These are phyloP conservation scores for Isabelozyma rhagii DNA, from an alignment of 805 yeast genomes.

Conservation along the genomic window DNA sequence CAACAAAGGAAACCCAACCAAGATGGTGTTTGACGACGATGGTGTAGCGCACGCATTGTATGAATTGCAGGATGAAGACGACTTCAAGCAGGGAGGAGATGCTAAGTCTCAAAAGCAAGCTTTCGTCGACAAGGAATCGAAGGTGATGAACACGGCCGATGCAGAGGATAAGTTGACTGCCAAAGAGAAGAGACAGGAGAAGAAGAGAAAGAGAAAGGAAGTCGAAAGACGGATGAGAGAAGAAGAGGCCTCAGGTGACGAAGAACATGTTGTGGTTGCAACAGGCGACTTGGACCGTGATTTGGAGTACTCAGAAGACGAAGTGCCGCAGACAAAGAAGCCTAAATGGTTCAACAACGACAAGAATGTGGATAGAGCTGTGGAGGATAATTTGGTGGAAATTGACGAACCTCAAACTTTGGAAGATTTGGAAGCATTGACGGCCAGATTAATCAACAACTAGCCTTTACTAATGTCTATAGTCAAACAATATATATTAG, in stretches of 20 bases:
- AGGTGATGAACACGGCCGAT: slow-evolving; percentile 70
- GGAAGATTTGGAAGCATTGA: slow-evolving; percentile 90
- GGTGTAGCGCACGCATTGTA: slow-evolving; percentile 90
- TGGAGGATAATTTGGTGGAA: slow-evolving; percentile 51
- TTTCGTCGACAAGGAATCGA: slow-evolving; percentile 64
- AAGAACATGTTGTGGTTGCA: slow-evolving; percentile 18
- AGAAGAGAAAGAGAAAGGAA: slow-evolving; percentile 86
- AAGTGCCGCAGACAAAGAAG: slow-evolving; percentile 36
- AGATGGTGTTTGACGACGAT: slow-evolving; percentile 87
- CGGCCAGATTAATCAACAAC: slow-evolving; percentile 45
- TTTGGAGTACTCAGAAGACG: slow-evolving; percentile 34
- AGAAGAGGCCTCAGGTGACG: slow-evolving; percentile 33
- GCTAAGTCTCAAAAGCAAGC: slow-evolving; percentile 64
- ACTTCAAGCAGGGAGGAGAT: slow-evolving; percentile 71
- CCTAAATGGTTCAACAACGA: slow-evolving; percentile 51
- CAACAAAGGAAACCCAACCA: slow-evolving; percentile 66
- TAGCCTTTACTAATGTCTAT: slow-evolving; percentile 1
- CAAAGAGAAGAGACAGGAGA: slow-evolving; percentile 75
- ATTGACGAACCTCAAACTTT: slow-evolving; percentile 85
- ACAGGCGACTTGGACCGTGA: slow-evolving; percentile 42
- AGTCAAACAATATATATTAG: neutral
- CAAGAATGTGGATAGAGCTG: slow-evolving; percentile 13
- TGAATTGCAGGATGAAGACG: slow-evolving; percentile 87
- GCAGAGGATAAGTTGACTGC: slow-evolving; percentile 73
- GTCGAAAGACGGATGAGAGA: slow-evolving; percentile 55